These are phyloP conservation scores for Kurtzmaniella quercitrusa DNA, from an alignment of 1,139 yeast genomes.

Conservation along the genomic window DNA sequence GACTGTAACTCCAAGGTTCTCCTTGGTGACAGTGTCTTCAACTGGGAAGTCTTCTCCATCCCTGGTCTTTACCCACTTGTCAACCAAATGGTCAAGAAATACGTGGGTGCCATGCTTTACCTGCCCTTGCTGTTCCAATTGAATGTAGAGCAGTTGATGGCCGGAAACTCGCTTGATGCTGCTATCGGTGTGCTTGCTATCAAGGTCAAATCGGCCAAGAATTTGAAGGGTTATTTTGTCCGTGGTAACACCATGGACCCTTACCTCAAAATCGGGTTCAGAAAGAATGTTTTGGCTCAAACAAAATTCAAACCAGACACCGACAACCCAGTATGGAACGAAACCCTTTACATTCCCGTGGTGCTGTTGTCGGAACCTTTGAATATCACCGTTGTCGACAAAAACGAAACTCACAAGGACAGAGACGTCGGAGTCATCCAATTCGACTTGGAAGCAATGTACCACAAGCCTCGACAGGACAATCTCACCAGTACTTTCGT, in stretches of 20 bases:
- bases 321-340: constrained; percentile 76
- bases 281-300: constrained; percentile 53
- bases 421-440: constrained; percentile 74
- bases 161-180: constrained; percentile 76
- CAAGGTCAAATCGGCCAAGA: constrained; percentile 61
- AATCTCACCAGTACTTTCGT: constrained; percentile 55
- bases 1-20: constrained; percentile 71
- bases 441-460: constrained; percentile 66
- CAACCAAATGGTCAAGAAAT: constrained; percentile 79
- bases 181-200: constrained; percentile 84
- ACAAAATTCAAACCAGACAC: constrained; percentile 67
- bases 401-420: constrained; percentile 75
- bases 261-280: constrained; percentile 69
- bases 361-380: constrained; percentile 78
- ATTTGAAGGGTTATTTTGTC: constrained; percentile 63
- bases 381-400: constrained; percentile 64
- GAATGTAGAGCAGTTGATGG: constrained; percentile 83
- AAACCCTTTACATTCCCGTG: constrained; percentile 66
- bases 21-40: constrained; percentile 74
- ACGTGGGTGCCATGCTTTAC: constrained; percentile 81
- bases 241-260: constrained; percentile 86
- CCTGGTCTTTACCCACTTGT: constrained; percentile 85
- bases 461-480: constrained; percentile 49
- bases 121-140: constrained; percentile 89
- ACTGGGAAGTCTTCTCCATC: constrained; percentile 79